Evolutionary conservation across 1,284 basidiomycete genomes (phyloP), one percentile per base, ranked within the genome.

Genomic region (Hemileia vastatrix): DNA sequence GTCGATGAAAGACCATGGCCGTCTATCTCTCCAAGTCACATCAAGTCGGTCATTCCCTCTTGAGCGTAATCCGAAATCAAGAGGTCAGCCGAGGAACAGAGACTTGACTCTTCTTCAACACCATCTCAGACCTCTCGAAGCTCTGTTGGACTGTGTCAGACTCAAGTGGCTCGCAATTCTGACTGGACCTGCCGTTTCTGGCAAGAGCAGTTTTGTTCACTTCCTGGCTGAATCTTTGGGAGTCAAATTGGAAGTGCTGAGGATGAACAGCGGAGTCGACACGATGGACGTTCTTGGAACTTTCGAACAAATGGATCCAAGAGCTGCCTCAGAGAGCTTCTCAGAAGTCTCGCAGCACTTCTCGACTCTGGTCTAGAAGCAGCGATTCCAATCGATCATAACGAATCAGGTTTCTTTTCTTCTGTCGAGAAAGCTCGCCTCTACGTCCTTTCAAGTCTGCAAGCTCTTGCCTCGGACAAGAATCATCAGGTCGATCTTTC

Each of bases 241-340:
- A n/a, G 81, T 83, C 54, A 62, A 74, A 15, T 80, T 97, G 0
- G 81, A 82, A 48, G 88, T 91, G 74, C 81, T 96, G 54, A 81
- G 84, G 19, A 80, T 97, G 76, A 94, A 88, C 75, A 85, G 83
- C 53, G 86, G 89, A 6, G 91, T 90, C 15, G 94, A 99, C 74
- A 90, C 92, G 1, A 86, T 86, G 72, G 95, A 98, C 76, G 86
- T 99, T 43, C 78, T 98, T 44, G 95, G 94, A 51, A 87, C 88
- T 68, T 98, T 97, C 72, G 95, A 99, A 77, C 94, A 98, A 77
- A 84, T 70, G 53, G 75, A 77, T 54, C 71, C 13, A 57, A 50
- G 6, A 64, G 70, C 5, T 58, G 64, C 32, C 53, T 67, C 19
- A 47, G 54, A 8, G 52, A 57, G 11, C 57, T 67, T 33, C 47